phyloP scores from a whole-genome alignment of 495 filamentous ascomycete genomes.

The Aspergillus funiculosus region DNA sequence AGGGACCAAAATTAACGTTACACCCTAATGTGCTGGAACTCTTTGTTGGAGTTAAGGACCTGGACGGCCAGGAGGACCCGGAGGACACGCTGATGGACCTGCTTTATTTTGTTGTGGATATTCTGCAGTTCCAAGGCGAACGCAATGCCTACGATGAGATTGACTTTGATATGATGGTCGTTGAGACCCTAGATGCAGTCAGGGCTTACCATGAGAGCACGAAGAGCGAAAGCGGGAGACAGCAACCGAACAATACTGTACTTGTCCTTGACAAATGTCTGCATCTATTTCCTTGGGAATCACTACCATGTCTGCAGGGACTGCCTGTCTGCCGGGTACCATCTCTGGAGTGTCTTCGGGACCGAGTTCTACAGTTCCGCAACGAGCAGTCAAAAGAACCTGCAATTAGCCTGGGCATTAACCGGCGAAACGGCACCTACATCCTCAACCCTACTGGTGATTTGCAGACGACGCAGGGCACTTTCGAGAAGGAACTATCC shows the following conservation, averaged over 20 bases:
- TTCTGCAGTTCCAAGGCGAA: conserved; percentile 94
- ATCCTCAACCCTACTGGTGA: conserved; percentile 86
- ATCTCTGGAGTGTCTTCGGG: conserved; percentile 71
- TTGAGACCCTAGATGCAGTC: conserved; percentile 78
- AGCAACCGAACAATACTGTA: conserved; percentile 76
- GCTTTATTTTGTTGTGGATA: conserved; percentile 92
- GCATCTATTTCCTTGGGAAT: conserved; percentile 93
- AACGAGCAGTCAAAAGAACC: conserved; percentile 23
- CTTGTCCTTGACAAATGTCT: conserved; percentile 88
- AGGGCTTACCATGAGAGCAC: conserved; percentile 64
- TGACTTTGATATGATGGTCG: conserved; percentile 84
- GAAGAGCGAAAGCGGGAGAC: conserved; percentile 41
- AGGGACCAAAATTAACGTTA: conserved; percentile 50
- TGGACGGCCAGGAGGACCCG: conserved; percentile 61
- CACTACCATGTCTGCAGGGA: conserved; percentile 76
- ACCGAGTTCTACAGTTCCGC: conserved; percentile 53
- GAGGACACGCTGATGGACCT: conserved; percentile 85
- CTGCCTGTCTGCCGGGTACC: conserved; percentile 78
- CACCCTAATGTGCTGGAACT: conserved; percentile 77
- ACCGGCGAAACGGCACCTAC: conserved; percentile 61
- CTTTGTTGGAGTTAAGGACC: conserved; percentile 78
- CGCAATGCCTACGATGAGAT: conserved; percentile 96
- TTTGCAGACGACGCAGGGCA: conserved; percentile 68
- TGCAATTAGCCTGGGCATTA: conserved; percentile 39
- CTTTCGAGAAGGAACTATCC: conserved; percentile 59